phyloP scores from a whole-genome alignment of 495 filamentous ascomycete genomes.

The Recurvomyces mirabilis region DNA sequence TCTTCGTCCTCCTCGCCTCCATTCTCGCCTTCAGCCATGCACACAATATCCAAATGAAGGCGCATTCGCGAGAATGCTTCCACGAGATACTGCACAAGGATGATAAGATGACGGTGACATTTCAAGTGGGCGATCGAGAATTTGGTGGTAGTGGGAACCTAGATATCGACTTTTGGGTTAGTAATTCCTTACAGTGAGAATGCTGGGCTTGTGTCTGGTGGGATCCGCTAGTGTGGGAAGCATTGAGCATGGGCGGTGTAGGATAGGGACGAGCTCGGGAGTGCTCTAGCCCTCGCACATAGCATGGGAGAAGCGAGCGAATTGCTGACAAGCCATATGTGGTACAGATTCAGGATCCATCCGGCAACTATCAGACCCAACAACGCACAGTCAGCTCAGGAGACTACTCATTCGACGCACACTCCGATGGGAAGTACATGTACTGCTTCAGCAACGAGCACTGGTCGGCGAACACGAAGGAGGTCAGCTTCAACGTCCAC shows the following conservation, averaged over 20 bases:
- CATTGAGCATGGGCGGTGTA: too few species aligned
- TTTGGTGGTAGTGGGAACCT: conserved; percentile 91
- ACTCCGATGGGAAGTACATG: conserved; percentile 72
- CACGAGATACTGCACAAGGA: conserved; percentile 85
- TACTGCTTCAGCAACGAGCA: conserved; percentile 99
- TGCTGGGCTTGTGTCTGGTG: too few species aligned
- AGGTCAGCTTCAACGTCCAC: conserved; percentile 97
- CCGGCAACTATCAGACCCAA: conserved; percentile 59
- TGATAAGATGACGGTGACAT: conserved; percentile 96
- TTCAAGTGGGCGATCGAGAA: conserved; percentile 94
- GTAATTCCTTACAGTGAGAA: too few species aligned
- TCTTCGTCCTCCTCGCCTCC: too few species aligned
- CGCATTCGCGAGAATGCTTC: conserved; percentile 92
- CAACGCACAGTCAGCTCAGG: conserved; percentile 73
- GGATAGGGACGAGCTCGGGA: too few species aligned
- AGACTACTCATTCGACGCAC: conserved; percentile 83
- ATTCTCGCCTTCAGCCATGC: too few species aligned
- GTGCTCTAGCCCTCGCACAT: conserved; percentile 9
- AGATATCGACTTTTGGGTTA: conserved; percentile 98
- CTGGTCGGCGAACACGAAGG: conserved; percentile 83
- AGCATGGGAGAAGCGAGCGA: background rate
- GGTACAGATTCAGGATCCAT: conserved; percentile 77
- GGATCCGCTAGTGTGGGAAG: too few species aligned
- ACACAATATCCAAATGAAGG: conserved; percentile 89
- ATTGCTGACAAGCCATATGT: background rate